Evolutionary conservation across 2,329 filamentous ascomycete genomes (phyloP).

Genomic region (Colletotrichum sp.): DNA sequence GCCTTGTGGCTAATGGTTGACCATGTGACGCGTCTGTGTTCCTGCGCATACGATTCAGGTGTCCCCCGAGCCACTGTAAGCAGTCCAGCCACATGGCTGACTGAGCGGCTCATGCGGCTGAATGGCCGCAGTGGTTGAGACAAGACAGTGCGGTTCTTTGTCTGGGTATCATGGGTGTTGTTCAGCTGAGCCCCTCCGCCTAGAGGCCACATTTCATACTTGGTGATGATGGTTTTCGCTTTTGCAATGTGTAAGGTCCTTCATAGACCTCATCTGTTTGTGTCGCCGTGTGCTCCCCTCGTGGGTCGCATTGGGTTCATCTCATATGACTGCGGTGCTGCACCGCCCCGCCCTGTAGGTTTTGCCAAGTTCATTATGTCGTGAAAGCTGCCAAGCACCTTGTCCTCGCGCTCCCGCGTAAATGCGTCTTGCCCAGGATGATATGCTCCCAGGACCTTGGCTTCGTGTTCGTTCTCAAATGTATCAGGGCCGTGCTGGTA

Average conservation of each 20-base stretch:
- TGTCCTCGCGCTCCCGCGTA: slow-evolving; percentile 11
- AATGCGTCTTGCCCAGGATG: slow-evolving; percentile 4
- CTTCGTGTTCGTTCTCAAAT: slow-evolving; percentile 13
- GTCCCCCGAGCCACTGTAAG: background rate
- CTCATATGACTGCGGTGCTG: slow-evolving; percentile 1
- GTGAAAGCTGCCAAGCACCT: slow-evolving; percentile 13
- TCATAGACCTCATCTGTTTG: background rate
- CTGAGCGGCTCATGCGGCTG: background rate
- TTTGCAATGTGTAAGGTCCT: background rate
- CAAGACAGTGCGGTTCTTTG: slow-evolving; percentile 1
- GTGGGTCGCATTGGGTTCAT: slow-evolving; percentile 5
- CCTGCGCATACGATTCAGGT: background rate
- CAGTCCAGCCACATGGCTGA: background rate
- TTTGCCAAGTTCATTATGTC: background rate
- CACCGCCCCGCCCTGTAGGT: background rate
- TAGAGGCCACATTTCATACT: background rate
- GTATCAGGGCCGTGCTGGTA: slow-evolving; percentile 17
- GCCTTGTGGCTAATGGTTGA: background rate
- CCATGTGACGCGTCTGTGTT: background rate
- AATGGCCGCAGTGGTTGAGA: background rate
- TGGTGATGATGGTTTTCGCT: background rate
- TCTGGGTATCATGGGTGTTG: slow-evolving; percentile 11
- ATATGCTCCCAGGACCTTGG: slow-evolving; percentile 9
- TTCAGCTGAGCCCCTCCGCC: background rate
- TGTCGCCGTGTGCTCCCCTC: background rate